Conservation (phyloP, 1,284 basidiomycete species). For the Caloboletus inedulis region DNA sequence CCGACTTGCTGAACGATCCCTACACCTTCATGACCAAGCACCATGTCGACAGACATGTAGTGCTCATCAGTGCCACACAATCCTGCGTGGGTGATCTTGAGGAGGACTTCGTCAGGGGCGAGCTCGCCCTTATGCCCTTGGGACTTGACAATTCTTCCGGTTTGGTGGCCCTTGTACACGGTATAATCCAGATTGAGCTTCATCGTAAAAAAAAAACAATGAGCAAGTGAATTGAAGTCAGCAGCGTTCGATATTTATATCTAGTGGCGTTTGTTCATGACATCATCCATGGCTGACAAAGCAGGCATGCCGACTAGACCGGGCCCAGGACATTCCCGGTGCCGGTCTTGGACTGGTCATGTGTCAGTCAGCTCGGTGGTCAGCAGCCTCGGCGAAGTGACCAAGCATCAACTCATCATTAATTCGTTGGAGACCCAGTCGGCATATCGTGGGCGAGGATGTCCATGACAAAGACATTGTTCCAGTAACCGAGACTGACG, state of each 20-base stretch:
- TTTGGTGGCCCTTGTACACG: slow-evolving; percentile 26
- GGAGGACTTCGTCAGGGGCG: slow-evolving; percentile 34
- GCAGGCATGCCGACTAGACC: too few relatives aligned
- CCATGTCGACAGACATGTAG: slow-evolving; percentile 30
- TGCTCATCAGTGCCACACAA: slow-evolving; percentile 51
- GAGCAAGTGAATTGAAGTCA: too few relatives aligned
- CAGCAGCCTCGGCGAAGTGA: too few relatives aligned
- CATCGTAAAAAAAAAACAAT: slow-evolving; percentile 14
- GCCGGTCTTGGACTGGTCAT: too few relatives aligned
- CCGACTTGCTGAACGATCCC: slow-evolving; percentile 34
- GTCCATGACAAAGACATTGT: too few relatives aligned
- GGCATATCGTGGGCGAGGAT: too few relatives aligned
- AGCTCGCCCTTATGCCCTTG: slow-evolving; percentile 16
- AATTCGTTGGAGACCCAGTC: too few relatives aligned
- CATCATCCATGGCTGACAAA: slow-evolving; percentile 1
- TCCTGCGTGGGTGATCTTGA: slow-evolving; percentile 42
- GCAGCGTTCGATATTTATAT: slow-evolving; percentile 3
- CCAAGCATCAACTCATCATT: too few relatives aligned
- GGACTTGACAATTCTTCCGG: slow-evolving; percentile 20
- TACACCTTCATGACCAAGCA: slow-evolving; percentile 39
- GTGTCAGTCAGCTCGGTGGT: too few relatives aligned
- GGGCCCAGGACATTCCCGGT: too few relatives aligned
- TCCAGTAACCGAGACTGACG: too few relatives aligned
- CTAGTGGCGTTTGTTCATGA: background rate
- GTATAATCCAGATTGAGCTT: slow-evolving; percentile 27